Evolutionary conservation across 2,329 filamentous ascomycete species (phyloP), one percentile per base, ranked within the genome.

Genomic region (Clarireedia hainanense): DNA sequence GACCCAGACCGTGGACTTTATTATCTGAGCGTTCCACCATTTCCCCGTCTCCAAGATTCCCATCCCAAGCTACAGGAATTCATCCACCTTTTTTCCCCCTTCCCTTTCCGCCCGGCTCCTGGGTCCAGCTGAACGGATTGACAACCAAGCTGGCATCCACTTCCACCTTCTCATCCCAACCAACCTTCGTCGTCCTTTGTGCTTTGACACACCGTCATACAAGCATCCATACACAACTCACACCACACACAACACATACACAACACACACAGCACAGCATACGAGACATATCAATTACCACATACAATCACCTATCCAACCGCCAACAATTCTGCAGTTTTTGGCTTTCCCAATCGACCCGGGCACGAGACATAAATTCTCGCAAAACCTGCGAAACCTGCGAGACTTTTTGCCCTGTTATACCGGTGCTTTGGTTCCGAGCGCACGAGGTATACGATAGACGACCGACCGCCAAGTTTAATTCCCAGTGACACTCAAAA

Each of bases 391-490:
- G 2, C 20, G 20, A 20, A 2, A 20, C 20, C 20, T 20, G 20
- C 20, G 17, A 48, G 23, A 34, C 30, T 10, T 34, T 37, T 26
- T 43, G 9, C 15, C 17, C 39, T 20, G 49, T 26, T 37, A 50
- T 55, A 55, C 52, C 52, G 47, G 52, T 55, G 24, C 52, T 43
- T 39, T 50, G 52, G 52, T 50, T 55, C 52, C 52, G 52, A 55
- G 23, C 47, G 37, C 52, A 55, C 47, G 52, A 55, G 47, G 47
- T 37, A 12, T 37, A 37, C 30, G 30, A 34, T 12, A 34, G 30
- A 34, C 30, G 30, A 34, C 30, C 39, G 47, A 55, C 50, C 52
- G 26, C 50, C 50, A 54, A 36, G 43, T 26, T 55, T 55, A 50
- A 45, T 43, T 55, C 15, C 5, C 7, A 50, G 52, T 37, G 4